Percentiles rank a stretch among this genome's conserved stretches.
Conservation (phyloP, 2,329 filamentous ascomycete species). For the Ophiostoma perfectum region DNA sequence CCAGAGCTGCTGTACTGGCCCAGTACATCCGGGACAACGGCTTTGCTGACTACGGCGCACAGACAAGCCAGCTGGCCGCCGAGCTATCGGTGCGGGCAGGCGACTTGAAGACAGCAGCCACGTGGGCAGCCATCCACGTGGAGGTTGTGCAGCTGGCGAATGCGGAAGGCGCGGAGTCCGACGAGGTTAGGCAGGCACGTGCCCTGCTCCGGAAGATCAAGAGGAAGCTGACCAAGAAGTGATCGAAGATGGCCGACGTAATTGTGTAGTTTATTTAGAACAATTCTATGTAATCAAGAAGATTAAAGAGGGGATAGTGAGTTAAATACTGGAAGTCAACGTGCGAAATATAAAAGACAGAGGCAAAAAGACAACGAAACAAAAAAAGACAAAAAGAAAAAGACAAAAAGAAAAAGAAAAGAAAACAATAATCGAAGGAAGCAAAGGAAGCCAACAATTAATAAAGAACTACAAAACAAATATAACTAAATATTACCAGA, state of each 20-base stretch:
- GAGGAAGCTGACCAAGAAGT: neutral
- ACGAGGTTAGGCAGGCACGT: neutral
- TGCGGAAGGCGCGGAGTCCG: neutral
- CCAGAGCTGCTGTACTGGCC: slow-evolving; percentile 21
- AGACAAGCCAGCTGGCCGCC: slow-evolving; percentile 25
- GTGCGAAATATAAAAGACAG: too few species aligned
- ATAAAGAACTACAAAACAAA: neutral
- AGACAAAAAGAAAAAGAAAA: neutral
- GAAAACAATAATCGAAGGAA: neutral
- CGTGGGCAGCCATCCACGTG: neutral
- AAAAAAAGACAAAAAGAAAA: neutral
- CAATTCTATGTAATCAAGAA: too few species aligned
- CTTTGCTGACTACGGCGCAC: slow-evolving; percentile 26
- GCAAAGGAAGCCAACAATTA: neutral
- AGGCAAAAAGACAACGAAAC: too few species aligned
- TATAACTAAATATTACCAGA: neutral
- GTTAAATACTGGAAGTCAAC: too few species aligned
- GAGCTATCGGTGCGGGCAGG: slow-evolving; percentile 21
- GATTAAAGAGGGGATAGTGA: too few species aligned
- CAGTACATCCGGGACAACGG: slow-evolving; percentile 33
- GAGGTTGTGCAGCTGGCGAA: neutral
- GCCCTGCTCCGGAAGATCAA: neutral
- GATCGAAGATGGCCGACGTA: too few species aligned
- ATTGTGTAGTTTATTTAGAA: too few species aligned
- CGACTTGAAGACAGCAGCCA: neutral